phyloP scores from a whole-genome alignment of 1,284 basidiomycete genomes.

The Rhizoctonia solani region DNA sequence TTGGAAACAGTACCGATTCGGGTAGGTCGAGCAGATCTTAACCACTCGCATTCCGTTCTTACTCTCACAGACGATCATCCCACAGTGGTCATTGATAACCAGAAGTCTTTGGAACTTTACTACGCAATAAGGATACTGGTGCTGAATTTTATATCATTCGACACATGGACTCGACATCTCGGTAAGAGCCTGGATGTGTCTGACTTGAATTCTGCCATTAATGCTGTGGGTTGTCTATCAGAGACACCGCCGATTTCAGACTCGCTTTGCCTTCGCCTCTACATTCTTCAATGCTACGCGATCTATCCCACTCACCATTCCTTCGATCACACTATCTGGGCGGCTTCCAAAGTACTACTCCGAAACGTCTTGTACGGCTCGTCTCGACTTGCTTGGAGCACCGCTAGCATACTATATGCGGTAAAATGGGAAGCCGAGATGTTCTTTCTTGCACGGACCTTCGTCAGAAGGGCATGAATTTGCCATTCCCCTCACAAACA shows the following conservation, averaged over 20 bases:
- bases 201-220: slow-evolving; percentile 42
- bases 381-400: slow-evolving; percentile 40
- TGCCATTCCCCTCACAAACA: slow-evolving; percentile 51
- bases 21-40: neutral
- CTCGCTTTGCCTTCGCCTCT: slow-evolving; percentile 27
- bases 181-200: too few relatives aligned
- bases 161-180: slow-evolving; percentile 48
- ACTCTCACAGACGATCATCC: slow-evolving; percentile 43
- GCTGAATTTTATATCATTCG: slow-evolving; percentile 72
- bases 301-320: slow-evolving; percentile 35
- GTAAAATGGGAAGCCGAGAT: slow-evolving; percentile 66
- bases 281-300: slow-evolving; percentile 52
- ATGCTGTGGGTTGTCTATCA: slow-evolving; percentile 42
- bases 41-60: neutral
- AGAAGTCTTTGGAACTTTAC: slow-evolving; percentile 62
- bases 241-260: slow-evolving; percentile 29
- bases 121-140: slow-evolving; percentile 66
- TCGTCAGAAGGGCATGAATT: slow-evolving; percentile 62
- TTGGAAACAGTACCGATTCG: slow-evolving; percentile 59
- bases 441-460: slow-evolving; percentile 71
- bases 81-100: slow-evolving; percentile 54
- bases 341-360: slow-evolving; percentile 41
- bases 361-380: slow-evolving; percentile 39
- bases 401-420: slow-evolving; percentile 71
- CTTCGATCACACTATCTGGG: slow-evolving; percentile 38